A percentile compares a stretch with the other conserved stretches of the same genome.
These are phyloP conservation scores for Nyssa sinensis DNA, from an alignment of 148 eudicot genomes.

Conservation along the genomic window DNA sequence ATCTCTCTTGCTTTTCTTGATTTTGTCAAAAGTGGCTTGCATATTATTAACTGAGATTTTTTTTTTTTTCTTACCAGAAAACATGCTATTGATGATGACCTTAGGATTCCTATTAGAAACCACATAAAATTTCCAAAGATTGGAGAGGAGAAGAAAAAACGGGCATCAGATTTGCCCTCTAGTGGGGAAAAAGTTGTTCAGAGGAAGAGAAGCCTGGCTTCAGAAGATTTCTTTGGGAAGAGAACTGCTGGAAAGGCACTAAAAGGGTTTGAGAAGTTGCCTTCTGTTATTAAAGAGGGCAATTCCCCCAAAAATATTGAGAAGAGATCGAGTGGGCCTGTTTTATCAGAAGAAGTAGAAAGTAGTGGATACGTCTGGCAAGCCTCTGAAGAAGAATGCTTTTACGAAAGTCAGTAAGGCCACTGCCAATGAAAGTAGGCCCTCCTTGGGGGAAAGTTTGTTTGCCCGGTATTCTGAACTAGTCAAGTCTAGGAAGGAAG, in stretches of 20 bases:
- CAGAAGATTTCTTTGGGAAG: constrained; percentile 28
- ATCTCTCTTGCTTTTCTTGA: not conserved
- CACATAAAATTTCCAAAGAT: constrained; percentile 66
- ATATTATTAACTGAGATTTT: not conserved
- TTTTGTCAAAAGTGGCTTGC: not conserved
- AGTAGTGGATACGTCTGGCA: constrained; percentile 24
- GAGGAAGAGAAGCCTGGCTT: constrained; percentile 25
- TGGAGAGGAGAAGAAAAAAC: constrained; percentile 32
- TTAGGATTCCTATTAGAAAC: constrained; percentile 64
- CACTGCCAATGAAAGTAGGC: constrained; percentile 18
- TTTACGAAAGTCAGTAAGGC: constrained; percentile 24
- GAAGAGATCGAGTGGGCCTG: constrained; percentile 17
- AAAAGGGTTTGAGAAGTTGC: constrained; percentile 22
- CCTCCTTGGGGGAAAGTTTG: constrained; percentile 40
- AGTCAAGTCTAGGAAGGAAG: too few relatives aligned
- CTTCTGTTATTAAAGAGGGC: constrained; percentile 28
- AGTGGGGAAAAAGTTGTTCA: constrained; percentile 17
- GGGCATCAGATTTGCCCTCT: constrained; percentile 17
- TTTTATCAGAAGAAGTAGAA: constrained; percentile 29
- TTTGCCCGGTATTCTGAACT: constrained; percentile 1
- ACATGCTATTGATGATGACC: constrained; percentile 58
- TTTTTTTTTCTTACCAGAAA: constrained; percentile 45
- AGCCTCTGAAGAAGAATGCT: constrained; percentile 25
- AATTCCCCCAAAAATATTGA: constrained; percentile 28
- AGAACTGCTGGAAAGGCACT: constrained; percentile 31